phyloP scores from a whole-genome alignment of 257 asterid genomes.

The Verbena officinalis region DNA sequence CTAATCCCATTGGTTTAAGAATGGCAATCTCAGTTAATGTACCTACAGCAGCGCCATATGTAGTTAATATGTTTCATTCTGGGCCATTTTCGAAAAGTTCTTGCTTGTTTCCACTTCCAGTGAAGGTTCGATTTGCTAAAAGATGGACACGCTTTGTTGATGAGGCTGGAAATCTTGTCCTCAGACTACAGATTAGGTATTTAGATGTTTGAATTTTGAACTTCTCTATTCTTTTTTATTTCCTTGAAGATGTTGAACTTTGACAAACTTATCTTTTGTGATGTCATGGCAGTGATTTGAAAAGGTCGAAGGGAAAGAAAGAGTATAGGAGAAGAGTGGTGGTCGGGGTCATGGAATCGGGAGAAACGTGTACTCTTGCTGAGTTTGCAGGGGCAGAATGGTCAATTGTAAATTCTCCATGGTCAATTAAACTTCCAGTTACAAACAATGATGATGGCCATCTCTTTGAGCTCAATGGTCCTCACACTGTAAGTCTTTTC shows the following conservation, averaged over 20 bases:
- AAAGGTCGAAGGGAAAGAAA: slow-evolving; percentile 53
- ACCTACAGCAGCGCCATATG: slow-evolving; percentile 66
- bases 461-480: slow-evolving; percentile 76
- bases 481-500: slow-evolving; percentile 59
- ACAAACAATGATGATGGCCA: slow-evolving; percentile 52
- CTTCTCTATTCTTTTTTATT: not conserved
- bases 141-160: slow-evolving; percentile 58
- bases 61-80: slow-evolving; percentile 57
- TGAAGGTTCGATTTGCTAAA: slow-evolving; percentile 49
- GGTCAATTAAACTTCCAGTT: slow-evolving; percentile 69
- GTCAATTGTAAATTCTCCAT: slow-evolving; percentile 66
- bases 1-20: slow-evolving; percentile 60
- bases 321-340: slow-evolving; percentile 49
- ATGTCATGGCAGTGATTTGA: slow-evolving; percentile 53
- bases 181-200: slow-evolving; percentile 83
- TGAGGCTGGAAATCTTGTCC: slow-evolving; percentile 66
- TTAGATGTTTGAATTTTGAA: slow-evolving; percentile 1
- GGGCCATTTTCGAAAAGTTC: slow-evolving; percentile 58
- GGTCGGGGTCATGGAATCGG: slow-evolving; percentile 56
- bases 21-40: slow-evolving; percentile 83
- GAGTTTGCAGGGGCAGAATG: slow-evolving; percentile 64
- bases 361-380: slow-evolving; percentile 60
- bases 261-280: slow-evolving; percentile 24
- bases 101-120: slow-evolving; percentile 67
- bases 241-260: slow-evolving; percentile 8